phyloP scores from a whole-genome alignment of 2,329 filamentous ascomycete genomes.

The Eutypa lata region DNA sequence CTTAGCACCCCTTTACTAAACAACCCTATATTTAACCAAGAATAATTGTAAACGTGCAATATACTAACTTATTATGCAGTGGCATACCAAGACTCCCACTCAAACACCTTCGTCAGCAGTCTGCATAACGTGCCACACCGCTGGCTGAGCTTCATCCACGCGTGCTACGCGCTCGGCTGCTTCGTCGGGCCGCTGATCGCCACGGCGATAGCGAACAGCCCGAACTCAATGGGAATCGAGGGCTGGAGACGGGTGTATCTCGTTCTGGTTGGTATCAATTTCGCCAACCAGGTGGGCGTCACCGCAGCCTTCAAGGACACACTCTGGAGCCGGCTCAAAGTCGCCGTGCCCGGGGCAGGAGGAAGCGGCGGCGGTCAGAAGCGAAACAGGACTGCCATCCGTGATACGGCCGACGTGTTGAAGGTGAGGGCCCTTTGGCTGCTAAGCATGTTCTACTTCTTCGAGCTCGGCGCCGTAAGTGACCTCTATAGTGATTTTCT shows the following conservation, averaged over 20 bases:
- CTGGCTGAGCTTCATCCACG: slow-evolving; percentile 63
- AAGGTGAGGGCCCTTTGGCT: slow-evolving; percentile 50
- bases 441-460: slow-evolving; percentile 62
- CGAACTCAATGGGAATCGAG: slow-evolving; percentile 17
- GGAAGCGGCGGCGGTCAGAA: slow-evolving; percentile 9
- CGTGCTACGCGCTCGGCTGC: slow-evolving; percentile 57
- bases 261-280: slow-evolving; percentile 50
- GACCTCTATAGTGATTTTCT: too few species aligned
- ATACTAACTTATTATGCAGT: slow-evolving; percentile 21
- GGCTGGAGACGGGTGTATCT: slow-evolving; percentile 57
- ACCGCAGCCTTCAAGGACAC: slow-evolving; percentile 48
- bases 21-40: too few species aligned
- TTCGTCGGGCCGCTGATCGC: slow-evolving; percentile 55
- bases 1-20: too few species aligned
- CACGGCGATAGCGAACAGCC: slow-evolving; percentile 42
- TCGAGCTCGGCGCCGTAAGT: slow-evolving; percentile 57
- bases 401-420: slow-evolving; percentile 43
- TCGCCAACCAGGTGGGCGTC: slow-evolving; percentile 47
- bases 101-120: slow-evolving; percentile 58
- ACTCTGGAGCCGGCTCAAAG: slow-evolving; percentile 26
- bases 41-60: too few species aligned
- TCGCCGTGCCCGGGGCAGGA: background rate
- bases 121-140: slow-evolving; percentile 49
- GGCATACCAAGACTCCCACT: slow-evolving; percentile 61
- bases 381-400: slow-evolving; percentile 33